These are phyloP conservation scores for Trametopsis cervina DNA, from an alignment of 768 basidiomycete species.

Conservation along the genomic window DNA sequence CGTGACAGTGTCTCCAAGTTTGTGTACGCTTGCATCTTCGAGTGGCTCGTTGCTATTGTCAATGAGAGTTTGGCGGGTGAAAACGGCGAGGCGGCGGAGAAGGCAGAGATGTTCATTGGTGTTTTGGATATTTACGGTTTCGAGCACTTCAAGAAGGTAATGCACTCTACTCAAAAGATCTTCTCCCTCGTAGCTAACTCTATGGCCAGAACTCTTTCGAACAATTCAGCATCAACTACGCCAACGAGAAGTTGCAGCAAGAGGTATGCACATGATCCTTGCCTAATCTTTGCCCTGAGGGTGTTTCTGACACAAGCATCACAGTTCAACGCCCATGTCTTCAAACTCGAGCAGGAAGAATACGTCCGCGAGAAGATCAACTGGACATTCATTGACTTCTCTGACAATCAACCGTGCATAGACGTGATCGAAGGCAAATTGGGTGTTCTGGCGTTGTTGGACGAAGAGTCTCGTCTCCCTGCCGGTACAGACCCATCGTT, in stretches of 20 bases:
- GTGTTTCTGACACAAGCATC: background rate
- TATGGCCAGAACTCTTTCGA: conserved; percentile 73
- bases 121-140: conserved; percentile 98
- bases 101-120: conserved; percentile 98
- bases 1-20: conserved; percentile 97
- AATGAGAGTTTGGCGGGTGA: conserved; percentile 98
- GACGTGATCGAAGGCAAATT: conserved; percentile 97
- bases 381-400: conserved; percentile 99
- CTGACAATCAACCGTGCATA: conserved; percentile 98
- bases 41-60: conserved; percentile 96
- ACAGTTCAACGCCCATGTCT: conserved; percentile 98
- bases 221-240: conserved; percentile 99
- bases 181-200: background rate
- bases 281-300: background rate
- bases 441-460: conserved; percentile 88
- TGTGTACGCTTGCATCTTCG: conserved; percentile 96
- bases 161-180: background rate
- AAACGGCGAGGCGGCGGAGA: conserved; percentile 80
- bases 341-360: conserved; percentile 99
- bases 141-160: conserved; percentile 92
- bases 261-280: conserved; percentile 65
- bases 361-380: conserved; percentile 98
- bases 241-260: conserved; percentile 96
- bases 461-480: conserved; percentile 96
- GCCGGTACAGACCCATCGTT: conserved; percentile 90